phyloP scores from a whole-genome alignment of 2,329 filamentous ascomycete genomes.

The Epichloe festucae region DNA sequence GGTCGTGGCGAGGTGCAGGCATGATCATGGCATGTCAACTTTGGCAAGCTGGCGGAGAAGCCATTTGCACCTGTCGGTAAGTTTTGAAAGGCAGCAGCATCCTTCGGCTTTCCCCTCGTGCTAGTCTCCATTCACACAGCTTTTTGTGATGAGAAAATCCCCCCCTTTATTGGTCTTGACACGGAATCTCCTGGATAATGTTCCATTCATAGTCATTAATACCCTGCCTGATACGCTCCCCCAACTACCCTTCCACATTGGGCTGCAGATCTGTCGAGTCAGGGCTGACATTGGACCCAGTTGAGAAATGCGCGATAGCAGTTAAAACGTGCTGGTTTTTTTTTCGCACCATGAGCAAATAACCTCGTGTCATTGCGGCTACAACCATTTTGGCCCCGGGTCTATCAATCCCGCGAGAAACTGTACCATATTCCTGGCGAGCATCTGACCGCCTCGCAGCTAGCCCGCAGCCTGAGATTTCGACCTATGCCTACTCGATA shows the following conservation, averaged over 20 bases:
- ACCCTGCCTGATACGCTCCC: constrained; percentile 18
- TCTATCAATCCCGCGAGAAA: too few relatives aligned
- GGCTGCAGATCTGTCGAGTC: neutral
- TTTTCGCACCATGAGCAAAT: too few relatives aligned
- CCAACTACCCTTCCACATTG: neutral
- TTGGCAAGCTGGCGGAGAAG: neutral
- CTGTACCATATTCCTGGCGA: too few relatives aligned
- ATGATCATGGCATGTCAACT: neutral
- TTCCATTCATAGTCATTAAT: constrained; percentile 20
- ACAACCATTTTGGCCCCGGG: too few relatives aligned
- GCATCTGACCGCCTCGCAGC: too few relatives aligned
- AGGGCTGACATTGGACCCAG: neutral
- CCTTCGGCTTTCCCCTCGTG: too few relatives aligned
- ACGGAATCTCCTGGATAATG: constrained; percentile 18
- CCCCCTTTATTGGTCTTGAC: constrained; percentile 20
- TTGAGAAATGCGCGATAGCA: neutral
- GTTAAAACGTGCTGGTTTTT: too few relatives aligned
- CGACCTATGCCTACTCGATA: too few relatives aligned
- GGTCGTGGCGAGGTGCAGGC: neutral
- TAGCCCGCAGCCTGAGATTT: too few relatives aligned
- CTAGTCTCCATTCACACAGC: neutral
- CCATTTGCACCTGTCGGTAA: neutral
- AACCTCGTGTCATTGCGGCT: too few relatives aligned
- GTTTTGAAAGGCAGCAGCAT: neutral
- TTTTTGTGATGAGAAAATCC: constrained; percentile 2